Evolutionary conservation across 352 stramenopile species (phyloP).

Genomic region (Globisporangium canariense): DNA sequence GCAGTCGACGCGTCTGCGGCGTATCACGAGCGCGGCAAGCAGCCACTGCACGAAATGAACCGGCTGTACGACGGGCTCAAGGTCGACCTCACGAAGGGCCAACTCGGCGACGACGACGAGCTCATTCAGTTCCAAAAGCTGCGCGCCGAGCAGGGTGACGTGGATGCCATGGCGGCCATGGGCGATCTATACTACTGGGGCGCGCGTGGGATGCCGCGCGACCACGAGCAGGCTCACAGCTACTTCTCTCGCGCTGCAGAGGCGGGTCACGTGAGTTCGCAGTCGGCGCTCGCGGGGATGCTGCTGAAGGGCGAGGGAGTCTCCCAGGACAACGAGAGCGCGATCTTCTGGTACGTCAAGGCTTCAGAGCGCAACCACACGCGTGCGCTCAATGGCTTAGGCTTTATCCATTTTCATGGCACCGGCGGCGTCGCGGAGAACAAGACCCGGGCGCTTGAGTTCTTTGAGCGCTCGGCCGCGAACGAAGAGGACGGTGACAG

Average conservation of each 20-base stretch:
- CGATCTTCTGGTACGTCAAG: constrained; percentile 75
- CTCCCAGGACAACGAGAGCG: constrained; percentile 60
- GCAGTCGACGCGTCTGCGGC: constrained; percentile 35
- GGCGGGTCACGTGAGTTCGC: constrained; percentile 43
- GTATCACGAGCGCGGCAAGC: constrained; percentile 69
- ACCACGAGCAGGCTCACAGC: constrained; percentile 62
- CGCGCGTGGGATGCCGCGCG: constrained; percentile 56
- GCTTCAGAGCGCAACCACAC: constrained; percentile 69
- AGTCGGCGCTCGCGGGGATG: constrained; percentile 82
- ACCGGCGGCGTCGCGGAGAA: constrained; percentile 63
- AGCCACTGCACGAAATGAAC: constrained; percentile 78
- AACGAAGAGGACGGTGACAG: constrained; percentile 84
- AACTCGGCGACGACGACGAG: constrained; percentile 84
- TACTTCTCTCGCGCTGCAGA: constrained; percentile 78
- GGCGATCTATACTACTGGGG: constrained; percentile 91
- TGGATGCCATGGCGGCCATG: constrained; percentile 78
- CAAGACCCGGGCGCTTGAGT: constrained; percentile 68
- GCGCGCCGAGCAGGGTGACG: constrained; percentile 70
- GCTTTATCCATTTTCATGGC: constrained; percentile 88
- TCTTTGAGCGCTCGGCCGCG: constrained; percentile 78
- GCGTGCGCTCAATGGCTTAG: constrained; percentile 84
- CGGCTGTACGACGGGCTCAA: constrained; percentile 63
- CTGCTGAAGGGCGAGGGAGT: constrained; percentile 84
- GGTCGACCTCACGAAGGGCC: constrained; percentile 37
- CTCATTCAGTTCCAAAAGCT: constrained; percentile 85